Conservation (phyloP, 1,284 basidiomycete species). For the Ganoderma boninense region DNA sequence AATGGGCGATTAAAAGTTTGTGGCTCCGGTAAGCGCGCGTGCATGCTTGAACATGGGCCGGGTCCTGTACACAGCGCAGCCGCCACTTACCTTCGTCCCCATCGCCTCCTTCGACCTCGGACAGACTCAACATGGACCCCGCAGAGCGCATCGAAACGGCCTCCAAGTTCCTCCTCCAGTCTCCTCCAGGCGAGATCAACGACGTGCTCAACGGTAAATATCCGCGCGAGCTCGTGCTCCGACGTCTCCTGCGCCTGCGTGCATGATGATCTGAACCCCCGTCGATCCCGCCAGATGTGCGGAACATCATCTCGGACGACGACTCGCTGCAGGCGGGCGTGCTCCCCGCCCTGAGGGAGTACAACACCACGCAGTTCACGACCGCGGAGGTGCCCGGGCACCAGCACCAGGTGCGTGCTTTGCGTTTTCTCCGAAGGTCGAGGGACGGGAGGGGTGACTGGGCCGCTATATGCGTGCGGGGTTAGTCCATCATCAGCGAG, state of each 20-base stretch:
- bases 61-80: no score
- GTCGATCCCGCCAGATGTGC: constrained; percentile 70
- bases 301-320: constrained; percentile 88
- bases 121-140: constrained; percentile 56
- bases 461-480: not conserved
- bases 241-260: not conserved
- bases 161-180: constrained; percentile 83
- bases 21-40: not conserved
- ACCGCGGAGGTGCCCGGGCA: constrained; percentile 82
- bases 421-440: not conserved
- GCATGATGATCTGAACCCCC: constrained; percentile 15
- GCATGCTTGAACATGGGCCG: not conserved
- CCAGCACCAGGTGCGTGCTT: constrained; percentile 67
- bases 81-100: not conserved
- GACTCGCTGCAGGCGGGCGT: constrained; percentile 80
- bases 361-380: constrained; percentile 88
- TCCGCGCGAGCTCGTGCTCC: not conserved
- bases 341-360: constrained; percentile 78
- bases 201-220: constrained; percentile 87
- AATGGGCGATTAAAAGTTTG: no score
- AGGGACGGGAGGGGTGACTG: constrained; percentile 5
- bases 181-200: constrained; percentile 95
- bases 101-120: not conserved
- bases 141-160: constrained; percentile 75
- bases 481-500: constrained; percentile 80